These are phyloP conservation scores for Aspergillus cavernicola DNA, from an alignment of 495 filamentous ascomycete species.

Conservation along the genomic window DNA sequence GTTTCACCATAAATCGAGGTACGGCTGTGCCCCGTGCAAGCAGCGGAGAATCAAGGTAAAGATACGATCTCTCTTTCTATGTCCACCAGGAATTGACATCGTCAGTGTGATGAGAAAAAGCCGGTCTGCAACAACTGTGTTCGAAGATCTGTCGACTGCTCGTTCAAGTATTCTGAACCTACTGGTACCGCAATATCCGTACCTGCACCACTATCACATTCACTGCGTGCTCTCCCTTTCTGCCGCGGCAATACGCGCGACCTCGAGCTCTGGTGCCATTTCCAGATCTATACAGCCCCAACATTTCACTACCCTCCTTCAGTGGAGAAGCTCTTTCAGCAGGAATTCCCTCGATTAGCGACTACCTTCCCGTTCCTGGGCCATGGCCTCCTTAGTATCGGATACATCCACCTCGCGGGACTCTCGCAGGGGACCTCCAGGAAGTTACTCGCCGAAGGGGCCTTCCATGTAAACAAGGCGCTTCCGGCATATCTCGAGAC, in stretches of 20 bases:
- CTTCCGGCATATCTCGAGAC: not conserved
- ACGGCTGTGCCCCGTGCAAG: slow-evolving; percentile 8
- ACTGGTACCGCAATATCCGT: no score
- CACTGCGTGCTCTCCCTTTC: not conserved
- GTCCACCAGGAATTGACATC: no score
- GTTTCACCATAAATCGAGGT: slow-evolving; percentile 11
- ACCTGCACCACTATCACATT: not conserved
- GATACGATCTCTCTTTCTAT: no score
- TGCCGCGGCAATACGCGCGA: slow-evolving; percentile 6
- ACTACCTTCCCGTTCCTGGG: not conserved
- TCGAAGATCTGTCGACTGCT: slow-evolving; percentile 1
- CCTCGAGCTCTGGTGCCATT: slow-evolving; percentile 9
- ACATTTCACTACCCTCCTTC: not conserved
- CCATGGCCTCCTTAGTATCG: slow-evolving; percentile 3
- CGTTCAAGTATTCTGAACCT: not conserved
- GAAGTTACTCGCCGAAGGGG: not conserved
- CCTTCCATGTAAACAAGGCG: slow-evolving; percentile 6
- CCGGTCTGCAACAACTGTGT: slow-evolving; percentile 4
- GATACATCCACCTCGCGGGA: slow-evolving; percentile 1
- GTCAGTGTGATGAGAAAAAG: slow-evolving; percentile 12
- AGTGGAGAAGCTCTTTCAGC: not conserved
- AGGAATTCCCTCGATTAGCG: not conserved
- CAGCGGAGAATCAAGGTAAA: slow-evolving; percentile 12
- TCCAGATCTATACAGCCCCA: slow-evolving; percentile 1
- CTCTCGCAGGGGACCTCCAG: not conserved